Evolutionary conservation across 2,329 filamentous ascomycete species (phyloP).

Genomic region (Helicocarpus griseus): DNA sequence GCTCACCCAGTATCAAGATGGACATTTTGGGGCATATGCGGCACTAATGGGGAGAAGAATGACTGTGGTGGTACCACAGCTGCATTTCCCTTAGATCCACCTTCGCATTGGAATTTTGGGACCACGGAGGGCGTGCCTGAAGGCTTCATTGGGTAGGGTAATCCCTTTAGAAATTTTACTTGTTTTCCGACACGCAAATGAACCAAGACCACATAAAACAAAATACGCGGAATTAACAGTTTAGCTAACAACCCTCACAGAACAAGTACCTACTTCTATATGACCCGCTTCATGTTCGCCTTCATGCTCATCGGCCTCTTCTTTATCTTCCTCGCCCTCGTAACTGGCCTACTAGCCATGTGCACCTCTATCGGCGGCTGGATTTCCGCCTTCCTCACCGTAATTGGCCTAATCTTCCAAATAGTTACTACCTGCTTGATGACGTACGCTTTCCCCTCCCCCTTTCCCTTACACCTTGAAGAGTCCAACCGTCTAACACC

Average conservation of each 20-base stretch:
- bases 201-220: background rate
- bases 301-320: conserved; percentile 79
- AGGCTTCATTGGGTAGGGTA: conserved; percentile 43
- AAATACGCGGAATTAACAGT: conserved; percentile 13
- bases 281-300: conserved; percentile 88
- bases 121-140: conserved; percentile 44
- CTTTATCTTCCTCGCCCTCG: conserved; percentile 48
- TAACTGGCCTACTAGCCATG: conserved; percentile 38
- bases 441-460: conserved; percentile 44
- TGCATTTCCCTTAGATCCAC: conserved; percentile 55
- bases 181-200: background rate
- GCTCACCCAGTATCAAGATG: conserved; percentile 64
- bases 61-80: conserved; percentile 58
- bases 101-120: conserved; percentile 47
- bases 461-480: too few species aligned
- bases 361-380: conserved; percentile 44
- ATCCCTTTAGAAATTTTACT: background rate
- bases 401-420: conserved; percentile 50
- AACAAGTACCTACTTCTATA: conserved; percentile 62
- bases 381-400: conserved; percentile 43
- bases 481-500: background rate
- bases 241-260: conserved; percentile 25
- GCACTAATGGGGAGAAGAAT: conserved; percentile 44
- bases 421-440: conserved; percentile 47
- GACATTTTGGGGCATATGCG: conserved; percentile 85